Evolutionary conservation across 1,284 basidiomycete genomes (phyloP), one percentile per base, ranked within the genome.

Genomic region (Marasmius oreades): DNA sequence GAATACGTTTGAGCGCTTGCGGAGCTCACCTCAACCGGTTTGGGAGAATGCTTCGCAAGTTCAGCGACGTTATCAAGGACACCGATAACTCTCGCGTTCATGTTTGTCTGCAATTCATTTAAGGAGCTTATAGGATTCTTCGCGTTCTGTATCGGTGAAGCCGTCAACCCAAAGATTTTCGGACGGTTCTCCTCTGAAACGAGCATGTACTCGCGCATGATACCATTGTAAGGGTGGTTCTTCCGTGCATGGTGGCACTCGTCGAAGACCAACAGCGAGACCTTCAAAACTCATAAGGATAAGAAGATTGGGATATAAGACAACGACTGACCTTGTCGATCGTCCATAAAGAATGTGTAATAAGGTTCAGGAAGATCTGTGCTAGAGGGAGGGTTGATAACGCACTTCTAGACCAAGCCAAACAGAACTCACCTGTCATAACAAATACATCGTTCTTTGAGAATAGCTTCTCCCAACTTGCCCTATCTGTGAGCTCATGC

Each of bases 161-260:
- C 92, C 0, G 92, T 94, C 84, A 94, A 88, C 4, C 92, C 92
- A 62, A 94, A 90, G n/a, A 94, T 77, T 66, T 88, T 92, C 1
- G 92, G 92, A 18, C 88, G 77, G 11, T 72, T 64, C 2, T 70
- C 46, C 1, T 64, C 58, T 36, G 78, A 70, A 46, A 77, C 73
- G 52, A 83, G 78, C 61, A 81, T 80, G 68, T 92, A 93, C 69
- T 90, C 86, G 20, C 81, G 80, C 84, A 93, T 86, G 57, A 93
- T 90, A 20, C 79, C 79, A 61, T 89, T 90, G 63, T 91, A 92
- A 0, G 90, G 86, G 64, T 93, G 88, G 55, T 88, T 88, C 68
- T 90, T 90, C 53, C 84, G 77, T 2, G 88, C 77, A 67, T 90
- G 87, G 64, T 91, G 88, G 59, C 88, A 91, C 68, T 94, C 92